Base-by-base conservation (phyloP, 176 grass and related monocot genomes). In the Juncus inflexus region DNA sequence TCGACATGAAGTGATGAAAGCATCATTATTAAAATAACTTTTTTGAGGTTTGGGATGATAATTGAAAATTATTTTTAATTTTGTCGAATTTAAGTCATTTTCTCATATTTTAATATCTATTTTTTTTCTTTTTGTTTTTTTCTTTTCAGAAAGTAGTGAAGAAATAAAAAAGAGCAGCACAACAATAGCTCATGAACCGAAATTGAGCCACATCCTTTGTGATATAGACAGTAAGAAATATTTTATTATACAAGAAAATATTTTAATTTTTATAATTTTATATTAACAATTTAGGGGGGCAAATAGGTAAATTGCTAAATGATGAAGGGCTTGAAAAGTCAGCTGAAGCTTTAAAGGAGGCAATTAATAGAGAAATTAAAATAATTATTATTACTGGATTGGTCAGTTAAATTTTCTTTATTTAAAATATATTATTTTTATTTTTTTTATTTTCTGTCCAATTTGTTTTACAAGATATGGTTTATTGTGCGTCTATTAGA, bases 201-300 rank as follows among this genome's bases (percentile, higher is more conserved):
- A 89, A 69, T 58, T 91, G 39, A 89, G 71, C 64, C 84, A 91
- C 80, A 80, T 97, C 50, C 45, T 89, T 69, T 91, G 64, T 80
- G 87, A 97, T 80, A 77, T 97, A 74, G 92, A 97, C 86, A 84
- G 92, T 97, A 75, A 91, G 67, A 42, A 82, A 60, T 55, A 14
- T 73, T 55, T 5, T 68, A 58, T 19, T 73, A 49, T 81, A 15
- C 8, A 41, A 3, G 10, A 77, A 63, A 36, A 35, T 12, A 58
- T 3, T 61, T 77, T 55, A 51, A 42, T 69, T 43, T 67, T 58
- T 80, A 13, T 61, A n/a, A 55, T 69, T 2, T 80, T 62, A 58
- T 60, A n/a, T 16, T 79, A 81, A 83, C n/a, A 74, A 62, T 9
- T 77, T 67, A 28, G 15, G 11, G 66, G 52, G 37, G 5, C 60